phyloP scores from a whole-genome alignment of 2,329 filamentous ascomycete genomes.

The Apiospora sp. region DNA sequence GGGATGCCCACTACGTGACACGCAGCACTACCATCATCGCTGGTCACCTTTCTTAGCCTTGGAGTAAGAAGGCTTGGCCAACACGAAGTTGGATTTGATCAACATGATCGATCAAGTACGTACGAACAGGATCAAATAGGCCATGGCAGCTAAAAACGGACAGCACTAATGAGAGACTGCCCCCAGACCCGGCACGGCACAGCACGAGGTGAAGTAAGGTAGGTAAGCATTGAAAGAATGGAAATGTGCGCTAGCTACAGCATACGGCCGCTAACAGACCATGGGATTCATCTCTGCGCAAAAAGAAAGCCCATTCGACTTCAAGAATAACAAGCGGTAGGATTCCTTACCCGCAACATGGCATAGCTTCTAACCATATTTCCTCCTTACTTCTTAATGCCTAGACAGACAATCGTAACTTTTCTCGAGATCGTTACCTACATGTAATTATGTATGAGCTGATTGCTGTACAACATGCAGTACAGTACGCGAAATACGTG shows the following conservation, averaged over 20 bases:
- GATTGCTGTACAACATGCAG: background rate
- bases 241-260: background rate
- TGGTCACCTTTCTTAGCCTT: background rate
- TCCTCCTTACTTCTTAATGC: background rate
- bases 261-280: background rate
- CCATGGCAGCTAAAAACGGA: background rate
- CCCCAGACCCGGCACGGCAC: background rate
- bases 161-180: background rate
- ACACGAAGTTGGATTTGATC: background rate
- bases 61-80: background rate
- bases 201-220: background rate
- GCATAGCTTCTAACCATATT: background rate
- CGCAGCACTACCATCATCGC: background rate
- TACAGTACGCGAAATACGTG: background rate
- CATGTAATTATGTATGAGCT: background rate
- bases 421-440: background rate
- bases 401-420: too few species aligned
- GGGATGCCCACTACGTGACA: conserved; percentile 13
- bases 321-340: background rate
- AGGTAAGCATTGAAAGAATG: background rate
- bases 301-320: background rate
- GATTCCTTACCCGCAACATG: background rate
- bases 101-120: background rate
- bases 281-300: background rate
- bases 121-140: background rate